Percentiles rank a stretch among this genome's conserved stretches.
phyloP scores from a whole-genome alignment of 306 rosid genomes.

The Casuarina cunninghamiana region DNA sequence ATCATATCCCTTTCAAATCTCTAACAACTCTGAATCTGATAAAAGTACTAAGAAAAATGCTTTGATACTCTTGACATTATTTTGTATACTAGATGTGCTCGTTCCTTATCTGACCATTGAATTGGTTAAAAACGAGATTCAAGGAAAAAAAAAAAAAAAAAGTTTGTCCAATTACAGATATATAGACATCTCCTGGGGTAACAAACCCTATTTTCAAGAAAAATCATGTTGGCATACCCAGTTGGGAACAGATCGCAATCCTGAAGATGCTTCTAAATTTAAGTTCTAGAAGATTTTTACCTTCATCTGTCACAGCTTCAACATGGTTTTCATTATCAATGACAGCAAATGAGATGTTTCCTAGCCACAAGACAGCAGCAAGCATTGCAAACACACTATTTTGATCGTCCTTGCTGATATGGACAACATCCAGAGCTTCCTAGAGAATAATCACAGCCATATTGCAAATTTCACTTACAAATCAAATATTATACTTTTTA shows the following conservation, averaged over 20 bases:
- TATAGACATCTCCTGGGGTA: not conserved
- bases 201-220: not conserved
- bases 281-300: conserved; percentile 41
- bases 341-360: conserved; percentile 77
- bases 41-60: not conserved
- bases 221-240: not conserved
- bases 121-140: not conserved
- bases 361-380: conserved; percentile 98
- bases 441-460: conserved; percentile 36
- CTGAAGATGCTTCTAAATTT: not conserved
- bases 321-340: conserved; percentile 94
- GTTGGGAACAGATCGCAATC: not conserved
- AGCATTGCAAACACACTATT: conserved; percentile 96
- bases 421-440: conserved; percentile 98
- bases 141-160: not conserved
- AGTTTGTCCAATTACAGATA: not conserved
- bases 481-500: conserved; percentile 23
- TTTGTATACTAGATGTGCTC: not conserved
- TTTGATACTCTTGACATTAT: not conserved
- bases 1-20: not conserved
- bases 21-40: not conserved
- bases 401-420: conserved; percentile 82
- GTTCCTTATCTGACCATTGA: not conserved
- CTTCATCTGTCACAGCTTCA: conserved; percentile 80
- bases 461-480: conserved; percentile 27